These are phyloP conservation scores for Penicillium longicatenatum DNA, from an alignment of 495 filamentous ascomycete genomes.

Conservation along the genomic window DNA sequence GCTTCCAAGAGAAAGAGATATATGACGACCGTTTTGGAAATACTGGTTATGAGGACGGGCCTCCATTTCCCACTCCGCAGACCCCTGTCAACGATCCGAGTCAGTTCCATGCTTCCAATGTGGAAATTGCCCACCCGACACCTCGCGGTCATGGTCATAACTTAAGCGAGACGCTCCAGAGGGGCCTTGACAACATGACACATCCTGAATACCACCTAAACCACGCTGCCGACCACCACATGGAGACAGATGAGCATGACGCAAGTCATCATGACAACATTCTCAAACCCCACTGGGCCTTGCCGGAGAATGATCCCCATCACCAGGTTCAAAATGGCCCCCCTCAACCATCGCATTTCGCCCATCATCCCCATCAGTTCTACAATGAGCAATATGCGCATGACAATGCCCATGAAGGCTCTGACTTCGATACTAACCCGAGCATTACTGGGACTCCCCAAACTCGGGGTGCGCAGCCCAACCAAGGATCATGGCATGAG, in stretches of 20 bases:
- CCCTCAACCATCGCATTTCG: slow-evolving; percentile 23
- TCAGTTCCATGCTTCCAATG: slow-evolving; percentile 49
- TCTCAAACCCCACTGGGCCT: slow-evolving; percentile 42
- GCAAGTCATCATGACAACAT: slow-evolving; percentile 35
- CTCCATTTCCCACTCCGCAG: slow-evolving; percentile 31
- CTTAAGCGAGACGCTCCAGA: slow-evolving; percentile 72
- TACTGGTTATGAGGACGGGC: slow-evolving; percentile 29
- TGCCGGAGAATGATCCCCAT: slow-evolving; percentile 31
- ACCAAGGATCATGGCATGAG: slow-evolving; percentile 44
- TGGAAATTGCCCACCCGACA: slow-evolving; percentile 64
- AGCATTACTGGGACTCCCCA: slow-evolving; percentile 70
- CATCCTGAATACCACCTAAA: slow-evolving; percentile 73
- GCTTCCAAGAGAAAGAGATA: slow-evolving; percentile 34
- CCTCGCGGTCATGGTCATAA: slow-evolving; percentile 67
- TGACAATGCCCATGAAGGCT: slow-evolving; percentile 54
- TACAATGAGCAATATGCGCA: slow-evolving; percentile 38
- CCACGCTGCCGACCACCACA: slow-evolving; percentile 67
- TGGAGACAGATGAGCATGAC: slow-evolving; percentile 63
- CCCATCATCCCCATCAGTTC: slow-evolving; percentile 41
- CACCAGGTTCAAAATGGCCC: slow-evolving; percentile 21
- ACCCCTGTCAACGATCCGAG: slow-evolving; percentile 42
- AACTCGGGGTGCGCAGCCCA: slow-evolving; percentile 30
- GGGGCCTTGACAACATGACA: slow-evolving; percentile 77
- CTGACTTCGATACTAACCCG: slow-evolving; percentile 76
- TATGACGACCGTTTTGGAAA: slow-evolving; percentile 28